A percentile compares a stretch with the other conserved stretches of the same genome.
These are phyloP conservation scores for Fremontodendron californicum DNA, from an alignment of 345 rosid genomes.

Conservation along the genomic window DNA sequence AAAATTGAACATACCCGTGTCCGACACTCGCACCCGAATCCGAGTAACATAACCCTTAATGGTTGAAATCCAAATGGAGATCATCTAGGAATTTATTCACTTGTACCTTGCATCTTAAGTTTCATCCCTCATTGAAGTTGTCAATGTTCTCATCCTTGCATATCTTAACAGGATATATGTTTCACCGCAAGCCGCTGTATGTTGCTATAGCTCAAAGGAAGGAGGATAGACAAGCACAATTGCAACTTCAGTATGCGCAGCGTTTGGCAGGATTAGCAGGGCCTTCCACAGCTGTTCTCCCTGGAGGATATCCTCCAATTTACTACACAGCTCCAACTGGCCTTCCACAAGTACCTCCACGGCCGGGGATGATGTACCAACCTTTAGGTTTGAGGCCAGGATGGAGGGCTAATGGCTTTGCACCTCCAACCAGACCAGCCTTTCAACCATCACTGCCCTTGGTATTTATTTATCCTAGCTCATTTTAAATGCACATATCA, in stretches of 20 bases:
- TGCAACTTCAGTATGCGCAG: conserved; percentile 53
- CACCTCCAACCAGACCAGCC: conserved; percentile 44
- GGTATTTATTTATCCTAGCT: conserved; percentile 26
- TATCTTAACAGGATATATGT: conserved; percentile 43
- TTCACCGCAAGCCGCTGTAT: conserved; percentile 64
- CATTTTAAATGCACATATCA: background rate
- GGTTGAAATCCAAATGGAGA: background rate
- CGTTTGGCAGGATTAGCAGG: conserved; percentile 42
- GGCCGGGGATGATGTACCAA: conserved; percentile 52
- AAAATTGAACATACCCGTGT: too few relatives aligned
- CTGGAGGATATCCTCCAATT: conserved; percentile 54
- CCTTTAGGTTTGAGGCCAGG: conserved; percentile 52
- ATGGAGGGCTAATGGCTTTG: conserved; percentile 52
- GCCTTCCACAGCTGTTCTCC: conserved; percentile 48
- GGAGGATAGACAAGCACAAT: conserved; percentile 58
- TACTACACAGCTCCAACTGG: conserved; percentile 55
- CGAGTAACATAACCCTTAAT: too few relatives aligned
- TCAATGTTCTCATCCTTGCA: background rate
- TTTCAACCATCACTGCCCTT: conserved; percentile 45
- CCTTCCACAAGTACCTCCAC: conserved; percentile 44
- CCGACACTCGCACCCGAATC: too few relatives aligned
- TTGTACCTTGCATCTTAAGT: background rate
- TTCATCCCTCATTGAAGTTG: background rate
- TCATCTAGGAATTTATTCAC: background rate
- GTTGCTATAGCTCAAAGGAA: conserved; percentile 78